These are phyloP conservation scores for Mycena belliarum DNA, from an alignment of 768 basidiomycete species.

Conservation along the genomic window DNA sequence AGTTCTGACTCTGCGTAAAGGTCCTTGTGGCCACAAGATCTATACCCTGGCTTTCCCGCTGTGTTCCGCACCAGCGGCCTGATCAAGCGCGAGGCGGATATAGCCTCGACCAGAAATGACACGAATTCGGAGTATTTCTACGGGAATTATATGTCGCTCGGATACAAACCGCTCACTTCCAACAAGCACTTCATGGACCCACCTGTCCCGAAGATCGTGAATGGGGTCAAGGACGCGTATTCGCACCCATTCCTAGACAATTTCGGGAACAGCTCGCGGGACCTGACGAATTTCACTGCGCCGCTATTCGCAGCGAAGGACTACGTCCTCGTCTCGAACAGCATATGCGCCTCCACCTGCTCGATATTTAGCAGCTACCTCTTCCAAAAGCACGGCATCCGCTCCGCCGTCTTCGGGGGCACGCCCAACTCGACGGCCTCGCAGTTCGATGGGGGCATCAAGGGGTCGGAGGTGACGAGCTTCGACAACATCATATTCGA, in stretches of 20 bases:
- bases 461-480: constrained; percentile 13
- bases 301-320: constrained; percentile 16
- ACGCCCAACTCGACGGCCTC: not conserved
- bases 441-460: constrained; percentile 20
- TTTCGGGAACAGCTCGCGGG: constrained; percentile 16
- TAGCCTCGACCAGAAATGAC: not conserved
- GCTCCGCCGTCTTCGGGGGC: constrained; percentile 9
- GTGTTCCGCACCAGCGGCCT: constrained; percentile 6
- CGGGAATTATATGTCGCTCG: constrained; percentile 1
- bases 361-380: constrained; percentile 20
- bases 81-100: constrained; percentile 12
- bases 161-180: constrained; percentile 1
- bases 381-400: constrained; percentile 18
- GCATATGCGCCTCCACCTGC: constrained; percentile 19
- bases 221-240: constrained; percentile 18
- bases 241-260: constrained; percentile 18
- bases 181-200: constrained; percentile 20
- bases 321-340: constrained; percentile 20
- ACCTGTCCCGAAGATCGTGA: constrained; percentile 13
- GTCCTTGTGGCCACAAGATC: too few species aligned
- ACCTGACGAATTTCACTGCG: constrained; percentile 14
- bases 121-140: constrained; percentile 17
- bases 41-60: constrained; percentile 3
- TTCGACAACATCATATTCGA: constrained; percentile 9
- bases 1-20: too few species aligned